Conservation (phyloP, 78 protist genomes). For the slime mould (Dictyostelium discoideum) region dicty_2.7 NC_007089.4:6033001-6033500, state of each 20-base stretch:
- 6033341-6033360: not conserved
- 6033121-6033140: slow-evolving; percentile 22
- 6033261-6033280: not conserved
- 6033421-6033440: not conserved
- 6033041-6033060: slow-evolving; percentile 9
- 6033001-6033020: not conserved
- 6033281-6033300: not conserved
- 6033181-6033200: not conserved
- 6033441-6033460: not conserved
- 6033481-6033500: not conserved
- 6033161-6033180: slow-evolving; percentile 5
- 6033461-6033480: slow-evolving; percentile 57
- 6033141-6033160: not conserved
- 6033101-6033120: slow-evolving; percentile 36
- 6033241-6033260: not conserved
- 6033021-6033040: not conserved
- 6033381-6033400: not conserved
- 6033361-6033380: not conserved
- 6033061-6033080: slow-evolving; percentile 50
- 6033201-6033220: not conserved
- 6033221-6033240: slow-evolving; percentile 35
- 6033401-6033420: slow-evolving; percentile 8
- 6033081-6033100: slow-evolving; percentile 34
- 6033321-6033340: not conserved
- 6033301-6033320: not conserved